Evolutionary conservation across 164 flowering plant species (phyloP), one percentile per base, ranked within the genome.

Genomic region (Euptelea pleiosperma): DNA sequence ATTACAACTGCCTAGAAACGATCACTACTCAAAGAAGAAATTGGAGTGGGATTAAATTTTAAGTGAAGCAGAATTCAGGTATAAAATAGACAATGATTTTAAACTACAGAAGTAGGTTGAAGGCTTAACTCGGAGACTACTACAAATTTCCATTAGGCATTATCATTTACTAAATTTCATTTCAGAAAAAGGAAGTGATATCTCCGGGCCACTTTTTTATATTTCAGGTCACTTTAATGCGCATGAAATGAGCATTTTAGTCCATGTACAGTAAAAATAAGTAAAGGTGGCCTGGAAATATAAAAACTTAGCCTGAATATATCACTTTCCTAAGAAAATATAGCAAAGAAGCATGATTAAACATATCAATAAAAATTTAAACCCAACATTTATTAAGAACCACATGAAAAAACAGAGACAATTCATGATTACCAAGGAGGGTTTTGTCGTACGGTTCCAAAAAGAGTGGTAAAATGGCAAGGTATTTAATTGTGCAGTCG

Each of bases 371-470:
- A 61, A 14, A 42, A 21, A 16, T n/a, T 14, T 14, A 60, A 41
- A 29, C 18, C 16, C 21, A 31, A 26, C 10, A n/a, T 51, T 28
- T 8, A 45, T 8, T 19, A 52, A 35, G 19, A 26, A 25, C 1
- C 6, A 15, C 28, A 39, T 6, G 37, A 48, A 11, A 48, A 39
- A 14, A 14, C 50, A 21, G 18, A 56, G 49, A 25, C 2, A 29
- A 43, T 3, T 47, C 53, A 41, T 40, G 6, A 46, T 43, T 86
- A 92, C 98, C 97, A 93, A 62, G 60, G 98, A 86, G 18, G 96
- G 97, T 74, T 79, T 90, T 55, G 98, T 93, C 21, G 98, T 90
- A 36, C 98, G 91, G 63, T 93, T 93, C 98, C 98, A 93, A 52
- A 93, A 93, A 12, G 96, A 90, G 61, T 93, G 98, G 60, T 90